Evolutionary conservation across 2,329 filamentous ascomycete species (phyloP).

Genomic region (Hyphodiscus sp.): DNA sequence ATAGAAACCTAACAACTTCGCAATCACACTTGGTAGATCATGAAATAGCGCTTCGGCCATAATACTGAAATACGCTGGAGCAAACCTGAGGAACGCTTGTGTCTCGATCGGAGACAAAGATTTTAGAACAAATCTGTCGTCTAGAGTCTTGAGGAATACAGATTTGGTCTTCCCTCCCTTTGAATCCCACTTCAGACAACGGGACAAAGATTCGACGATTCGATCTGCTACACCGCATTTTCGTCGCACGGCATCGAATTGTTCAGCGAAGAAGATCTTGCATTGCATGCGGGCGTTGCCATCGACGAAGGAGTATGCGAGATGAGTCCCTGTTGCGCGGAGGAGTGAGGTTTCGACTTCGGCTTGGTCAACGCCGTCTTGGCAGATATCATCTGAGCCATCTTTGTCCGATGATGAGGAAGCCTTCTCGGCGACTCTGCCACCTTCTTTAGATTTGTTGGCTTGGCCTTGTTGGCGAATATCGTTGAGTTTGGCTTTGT

Average conservation of each 20-base stretch:
- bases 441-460: conserved; percentile 28
- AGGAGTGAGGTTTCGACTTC: conserved; percentile 82
- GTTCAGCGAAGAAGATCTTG: conserved; percentile 98
- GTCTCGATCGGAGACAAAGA: conserved; percentile 87
- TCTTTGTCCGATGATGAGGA: not conserved
- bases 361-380: conserved; percentile 46
- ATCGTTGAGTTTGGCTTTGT: conserved; percentile 68
- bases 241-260: conserved; percentile 87
- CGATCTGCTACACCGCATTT: conserved; percentile 92
- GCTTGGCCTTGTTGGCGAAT: conserved; percentile 50
- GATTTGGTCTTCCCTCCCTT: conserved; percentile 98
- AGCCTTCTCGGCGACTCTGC: conserved; percentile 26
- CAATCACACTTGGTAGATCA: conserved; percentile 90
- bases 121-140: conserved; percentile 78
- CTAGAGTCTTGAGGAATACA: conserved; percentile 91
- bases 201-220: conserved; percentile 89
- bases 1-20: conserved; percentile 98
- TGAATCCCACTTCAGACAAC: conserved; percentile 96
- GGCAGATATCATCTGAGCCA: conserved; percentile 23
- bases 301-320: conserved; percentile 93
- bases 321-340: conserved; percentile 79
- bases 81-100: conserved; percentile 88
- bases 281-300: conserved; percentile 93
- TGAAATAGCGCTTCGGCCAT: conserved; percentile 97
- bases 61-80: conserved; percentile 93